These are phyloP conservation scores for Trametopsis cervina DNA, from an alignment of 768 basidiomycete genomes.

Conservation along the genomic window DNA sequence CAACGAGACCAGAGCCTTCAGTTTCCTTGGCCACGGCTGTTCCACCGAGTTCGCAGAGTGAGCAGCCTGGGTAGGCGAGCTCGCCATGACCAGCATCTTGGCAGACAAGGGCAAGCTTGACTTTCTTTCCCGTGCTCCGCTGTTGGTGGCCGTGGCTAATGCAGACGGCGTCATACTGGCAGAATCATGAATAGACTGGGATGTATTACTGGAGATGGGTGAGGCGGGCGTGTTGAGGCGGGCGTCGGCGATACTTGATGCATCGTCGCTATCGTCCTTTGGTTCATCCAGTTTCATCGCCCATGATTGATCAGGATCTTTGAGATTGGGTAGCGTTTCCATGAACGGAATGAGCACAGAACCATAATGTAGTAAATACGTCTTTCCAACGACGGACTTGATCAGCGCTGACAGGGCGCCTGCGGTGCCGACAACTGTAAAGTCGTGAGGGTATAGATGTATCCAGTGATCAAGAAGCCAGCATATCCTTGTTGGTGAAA, in stretches of 20 bases:
- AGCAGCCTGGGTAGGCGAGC: constrained; percentile 16
- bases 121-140: constrained; percentile 51
- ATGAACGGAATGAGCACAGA: constrained; percentile 78
- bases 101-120: constrained; percentile 54
- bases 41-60: constrained; percentile 26
- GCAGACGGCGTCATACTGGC: constrained; percentile 3
- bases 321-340: constrained; percentile 52
- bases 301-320: constrained; percentile 71
- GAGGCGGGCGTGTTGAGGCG: constrained; percentile 45
- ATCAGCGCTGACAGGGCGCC: constrained; percentile 71
- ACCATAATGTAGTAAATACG: constrained; percentile 79
- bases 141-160: constrained; percentile 13
- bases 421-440: constrained; percentile 66
- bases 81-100: constrained; percentile 32
- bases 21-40: constrained; percentile 44
- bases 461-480: constrained; percentile 76
- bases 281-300: constrained; percentile 58
- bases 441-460: constrained; percentile 68
- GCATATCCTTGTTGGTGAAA: constrained; percentile 56
- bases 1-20: constrained; percentile 56
- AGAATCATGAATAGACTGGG: constrained; percentile 18
- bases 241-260: constrained; percentile 28
- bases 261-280: constrained; percentile 58
- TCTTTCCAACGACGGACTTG: constrained; percentile 73
- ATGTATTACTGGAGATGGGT: constrained; percentile 3